phyloP scores from a whole-genome alignment of 768 basidiomycete genomes.

The Hericium erinaceus region DNA sequence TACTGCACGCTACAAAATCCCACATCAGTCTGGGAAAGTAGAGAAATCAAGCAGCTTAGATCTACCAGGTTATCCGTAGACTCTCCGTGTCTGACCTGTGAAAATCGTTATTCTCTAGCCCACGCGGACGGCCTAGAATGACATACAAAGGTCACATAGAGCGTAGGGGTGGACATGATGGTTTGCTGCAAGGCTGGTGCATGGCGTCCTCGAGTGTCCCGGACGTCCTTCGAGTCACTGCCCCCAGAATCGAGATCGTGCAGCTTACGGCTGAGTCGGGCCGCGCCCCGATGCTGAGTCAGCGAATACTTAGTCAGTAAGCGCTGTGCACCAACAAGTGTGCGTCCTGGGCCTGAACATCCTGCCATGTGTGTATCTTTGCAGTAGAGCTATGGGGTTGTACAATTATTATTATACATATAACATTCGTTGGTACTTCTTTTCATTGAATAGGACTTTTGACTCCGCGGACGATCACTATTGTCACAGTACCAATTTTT shows the following conservation, averaged over 20 bases:
- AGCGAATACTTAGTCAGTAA: constrained; percentile 1
- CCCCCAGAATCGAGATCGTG: neutral
- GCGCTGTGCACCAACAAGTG: constrained; percentile 4
- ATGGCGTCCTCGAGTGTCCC: neutral
- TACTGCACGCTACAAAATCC: constrained; percentile 28
- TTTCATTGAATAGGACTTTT: constrained; percentile 2
- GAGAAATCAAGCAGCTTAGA: neutral
- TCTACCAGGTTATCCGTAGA: constrained; percentile 67
- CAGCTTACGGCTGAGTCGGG: too few species aligned
- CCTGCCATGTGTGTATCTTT: neutral
- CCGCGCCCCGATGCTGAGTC: constrained; percentile 1
- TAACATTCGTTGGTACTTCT: constrained; percentile 12
- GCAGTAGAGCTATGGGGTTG: neutral
- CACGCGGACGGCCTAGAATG: too few species aligned
- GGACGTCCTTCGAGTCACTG: neutral
- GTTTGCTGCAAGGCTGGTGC: neutral
- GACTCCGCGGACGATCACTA: constrained; percentile 5
- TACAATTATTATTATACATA: neutral
- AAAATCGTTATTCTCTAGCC: too few species aligned
- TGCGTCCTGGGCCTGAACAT: neutral
- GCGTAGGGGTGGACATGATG: constrained; percentile 10
- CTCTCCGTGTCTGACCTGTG: constrained; percentile 67
- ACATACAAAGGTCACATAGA: constrained; percentile 22
- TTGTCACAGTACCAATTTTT: neutral
- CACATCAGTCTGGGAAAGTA: neutral